phyloP scores from a whole-genome alignment of 345 rosid genomes.

The Sisymbrium irio region DNA sequence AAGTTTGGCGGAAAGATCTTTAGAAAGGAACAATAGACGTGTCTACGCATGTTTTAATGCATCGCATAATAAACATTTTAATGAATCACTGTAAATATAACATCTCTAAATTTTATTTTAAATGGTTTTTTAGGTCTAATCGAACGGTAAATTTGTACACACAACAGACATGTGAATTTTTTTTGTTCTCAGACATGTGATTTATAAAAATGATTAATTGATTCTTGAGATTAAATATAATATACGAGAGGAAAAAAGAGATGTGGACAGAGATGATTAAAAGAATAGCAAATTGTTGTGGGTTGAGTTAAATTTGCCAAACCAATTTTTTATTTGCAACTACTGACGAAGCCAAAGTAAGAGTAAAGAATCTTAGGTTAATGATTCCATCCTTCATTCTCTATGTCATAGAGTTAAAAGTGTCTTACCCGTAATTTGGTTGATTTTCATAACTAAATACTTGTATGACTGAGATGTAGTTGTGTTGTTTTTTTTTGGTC shows the following conservation, averaged over 20 bases:
- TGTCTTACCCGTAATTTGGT: background rate
- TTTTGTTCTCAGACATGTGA: background rate
- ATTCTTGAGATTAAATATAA: background rate
- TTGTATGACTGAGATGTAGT: no score
- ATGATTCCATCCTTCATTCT: background rate
- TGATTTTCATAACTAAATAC: background rate
- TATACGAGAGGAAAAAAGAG: background rate
- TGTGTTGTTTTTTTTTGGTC: no score
- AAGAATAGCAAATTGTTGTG: background rate
- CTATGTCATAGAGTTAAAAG: background rate
- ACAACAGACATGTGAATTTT: background rate
- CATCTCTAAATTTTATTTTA: background rate
- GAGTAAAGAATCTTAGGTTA: background rate
- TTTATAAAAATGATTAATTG: background rate
- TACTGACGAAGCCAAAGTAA: background rate
- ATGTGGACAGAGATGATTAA: background rate
- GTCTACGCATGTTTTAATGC: background rate
- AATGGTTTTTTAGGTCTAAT: background rate
- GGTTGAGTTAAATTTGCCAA: background rate
- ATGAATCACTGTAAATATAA: background rate
- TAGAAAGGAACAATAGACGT: background rate
- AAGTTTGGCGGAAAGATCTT: conserved; percentile 1
- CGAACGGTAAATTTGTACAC: background rate
- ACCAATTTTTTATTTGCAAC: background rate
- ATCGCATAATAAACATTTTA: background rate